A percentile compares a stretch with the other conserved stretches of the same genome.
phyloP scores from a whole-genome alignment of 2,329 filamentous ascomycete species.

The Chaetomiaceae sp. region DNA sequence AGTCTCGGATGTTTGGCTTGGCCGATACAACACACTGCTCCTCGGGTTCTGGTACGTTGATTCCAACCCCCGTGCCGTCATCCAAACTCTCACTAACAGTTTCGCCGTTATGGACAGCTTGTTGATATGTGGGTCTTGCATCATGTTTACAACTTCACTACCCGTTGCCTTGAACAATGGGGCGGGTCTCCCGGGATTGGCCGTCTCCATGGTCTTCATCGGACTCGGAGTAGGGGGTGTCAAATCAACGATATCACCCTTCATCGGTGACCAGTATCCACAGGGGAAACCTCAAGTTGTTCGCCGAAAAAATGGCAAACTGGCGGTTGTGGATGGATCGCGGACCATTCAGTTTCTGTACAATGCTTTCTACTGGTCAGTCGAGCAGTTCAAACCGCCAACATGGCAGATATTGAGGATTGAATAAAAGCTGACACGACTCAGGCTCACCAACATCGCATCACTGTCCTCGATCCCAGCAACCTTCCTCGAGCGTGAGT shows the following conservation, averaged over 20 bases:
- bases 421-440: conserved; percentile 6
- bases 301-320: conserved; percentile 23
- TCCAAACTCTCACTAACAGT: not conserved
- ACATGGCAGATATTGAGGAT: too few species aligned
- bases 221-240: conserved; percentile 57
- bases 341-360: conserved; percentile 56
- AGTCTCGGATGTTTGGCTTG: conserved; percentile 56
- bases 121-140: conserved; percentile 32
- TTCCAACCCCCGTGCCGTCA: too few species aligned
- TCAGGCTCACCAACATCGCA: conserved; percentile 57
- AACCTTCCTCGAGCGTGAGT: conserved; percentile 54
- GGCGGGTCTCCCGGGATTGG: conserved; percentile 51
- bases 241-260: conserved; percentile 46
- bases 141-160: conserved; percentile 52
- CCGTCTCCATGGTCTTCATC: conserved; percentile 52
- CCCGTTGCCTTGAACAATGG: conserved; percentile 47
- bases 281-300: conserved; percentile 41
- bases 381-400: not conserved
- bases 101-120: not conserved
- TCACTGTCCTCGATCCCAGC: conserved; percentile 57
- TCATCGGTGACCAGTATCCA: conserved; percentile 52
- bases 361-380: conserved; percentile 55
- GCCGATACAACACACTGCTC: conserved; percentile 57
- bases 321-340: conserved; percentile 53
- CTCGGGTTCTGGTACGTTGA: conserved; percentile 35